Evolutionary conservation across 2,329 filamentous ascomycete species (phyloP).

Genomic region (Talaromyces amestolkiae): DNA sequence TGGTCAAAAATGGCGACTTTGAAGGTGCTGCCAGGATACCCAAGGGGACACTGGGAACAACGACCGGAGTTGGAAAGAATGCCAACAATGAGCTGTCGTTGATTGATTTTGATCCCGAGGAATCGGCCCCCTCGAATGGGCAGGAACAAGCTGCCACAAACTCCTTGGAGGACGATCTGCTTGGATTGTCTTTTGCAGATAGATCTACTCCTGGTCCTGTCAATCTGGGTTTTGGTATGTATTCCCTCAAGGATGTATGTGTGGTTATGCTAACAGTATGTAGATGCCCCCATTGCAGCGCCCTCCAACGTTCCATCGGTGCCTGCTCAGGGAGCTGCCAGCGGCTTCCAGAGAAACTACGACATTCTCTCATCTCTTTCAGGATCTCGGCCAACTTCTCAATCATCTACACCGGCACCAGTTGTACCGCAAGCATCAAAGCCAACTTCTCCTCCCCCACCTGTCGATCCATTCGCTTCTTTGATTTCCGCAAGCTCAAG

Average conservation of each 20-base stretch:
- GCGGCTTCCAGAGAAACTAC: conserved; percentile 48
- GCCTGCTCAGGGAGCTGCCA: conserved; percentile 26
- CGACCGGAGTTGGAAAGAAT: conserved; percentile 63
- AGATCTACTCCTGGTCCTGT: conserved; percentile 72
- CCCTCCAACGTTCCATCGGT: conserved; percentile 37
- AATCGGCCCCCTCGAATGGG: conserved; percentile 37
- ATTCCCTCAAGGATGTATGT: neutral
- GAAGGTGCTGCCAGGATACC: conserved; percentile 80
- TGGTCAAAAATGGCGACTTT: conserved; percentile 92
- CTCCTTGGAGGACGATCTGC: conserved; percentile 81
- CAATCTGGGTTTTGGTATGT: conserved; percentile 64
- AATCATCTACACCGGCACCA: conserved; percentile 50
- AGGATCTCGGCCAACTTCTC: conserved; percentile 48
- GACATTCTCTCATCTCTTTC: conserved; percentile 57
- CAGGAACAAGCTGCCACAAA: conserved; percentile 54
- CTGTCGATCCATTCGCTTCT: conserved; percentile 61
- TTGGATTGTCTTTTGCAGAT: conserved; percentile 80
- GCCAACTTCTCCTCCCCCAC: conserved; percentile 38
- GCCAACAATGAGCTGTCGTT: conserved; percentile 78
- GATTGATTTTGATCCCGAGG: conserved; percentile 77
- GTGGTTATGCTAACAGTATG: neutral
- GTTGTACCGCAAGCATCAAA: conserved; percentile 37
- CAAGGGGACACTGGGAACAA: conserved; percentile 71
- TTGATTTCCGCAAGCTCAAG: conserved; percentile 54
- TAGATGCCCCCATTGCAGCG: conserved; percentile 32